A percentile compares a stretch with the other conserved stretches of the same genome.
Conservation (phyloP, 2,329 filamentous ascomycete species). For the Cordyceps cateniannulata region DNA sequence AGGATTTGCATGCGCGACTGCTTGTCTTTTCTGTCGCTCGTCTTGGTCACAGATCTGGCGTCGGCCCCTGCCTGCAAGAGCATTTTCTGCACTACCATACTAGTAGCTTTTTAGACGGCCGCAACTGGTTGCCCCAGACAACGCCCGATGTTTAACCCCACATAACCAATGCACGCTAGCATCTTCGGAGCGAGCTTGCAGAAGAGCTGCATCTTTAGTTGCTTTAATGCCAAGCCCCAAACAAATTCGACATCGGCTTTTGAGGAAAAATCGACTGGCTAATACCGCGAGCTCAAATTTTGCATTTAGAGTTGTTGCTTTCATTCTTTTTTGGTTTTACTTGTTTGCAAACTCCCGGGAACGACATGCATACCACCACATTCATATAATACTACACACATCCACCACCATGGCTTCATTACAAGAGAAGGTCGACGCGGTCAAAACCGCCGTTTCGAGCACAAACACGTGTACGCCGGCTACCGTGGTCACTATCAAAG, state of each 20-base stretch:
- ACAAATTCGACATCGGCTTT: not conserved
- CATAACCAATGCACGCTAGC: not conserved
- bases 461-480: slow-evolving; percentile 47
- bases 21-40: not conserved
- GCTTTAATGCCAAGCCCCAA: not conserved
- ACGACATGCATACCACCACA: slow-evolving; percentile 27
- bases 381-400: slow-evolving; percentile 16
- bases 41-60: not conserved
- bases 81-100: not conserved
- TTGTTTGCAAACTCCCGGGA: slow-evolving; percentile 14
- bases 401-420: slow-evolving; percentile 36
- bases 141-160: slow-evolving; percentile 29
- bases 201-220: slow-evolving; percentile 3
- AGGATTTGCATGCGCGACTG: not conserved
- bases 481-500: slow-evolving; percentile 41
- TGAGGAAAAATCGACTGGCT: not conserved
- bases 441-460: slow-evolving; percentile 48
- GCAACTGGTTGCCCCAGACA: slow-evolving; percentile 30
- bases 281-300: not conserved
- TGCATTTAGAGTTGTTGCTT: not conserved
- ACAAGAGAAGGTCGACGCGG: slow-evolving; percentile 39
- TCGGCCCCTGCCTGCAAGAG: not conserved
- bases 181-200: not conserved
- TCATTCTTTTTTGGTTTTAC: not conserved
- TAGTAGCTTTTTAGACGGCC: not conserved